phyloP scores from a whole-genome alignment of 169 alveolate species.

The Pseudocohnilembus persalinus region DNA sequence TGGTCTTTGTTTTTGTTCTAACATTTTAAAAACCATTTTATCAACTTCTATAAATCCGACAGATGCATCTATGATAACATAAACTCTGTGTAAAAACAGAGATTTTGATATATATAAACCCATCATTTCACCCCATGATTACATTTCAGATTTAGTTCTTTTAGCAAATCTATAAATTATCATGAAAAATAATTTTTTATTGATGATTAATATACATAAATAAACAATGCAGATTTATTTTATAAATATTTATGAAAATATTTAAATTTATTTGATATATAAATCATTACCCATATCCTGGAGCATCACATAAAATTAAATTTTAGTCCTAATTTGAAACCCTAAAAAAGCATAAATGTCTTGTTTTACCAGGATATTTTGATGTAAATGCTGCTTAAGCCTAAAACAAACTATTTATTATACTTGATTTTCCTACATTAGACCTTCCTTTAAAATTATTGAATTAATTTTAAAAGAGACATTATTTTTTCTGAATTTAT shows the following conservation, averaged over 20 bases:
- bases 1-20: background rate
- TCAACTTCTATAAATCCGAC: background rate
- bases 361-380: background rate
- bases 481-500: too few species aligned
- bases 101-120: background rate
- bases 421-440: background rate
- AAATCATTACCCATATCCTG: background rate
- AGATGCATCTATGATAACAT: background rate
- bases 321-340: background rate
- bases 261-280: too few species aligned
- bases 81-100: background rate
- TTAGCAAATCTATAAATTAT: background rate
- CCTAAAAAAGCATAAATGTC: background rate
- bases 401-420: background rate
- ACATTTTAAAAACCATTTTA: background rate
- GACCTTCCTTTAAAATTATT: background rate
- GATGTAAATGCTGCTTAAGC: background rate
- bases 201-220: too few species aligned
- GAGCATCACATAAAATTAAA: background rate
- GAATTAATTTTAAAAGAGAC: too few species aligned
- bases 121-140: background rate
- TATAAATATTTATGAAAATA: too few species aligned
- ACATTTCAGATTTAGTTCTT: background rate
- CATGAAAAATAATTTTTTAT: too few species aligned
- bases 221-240: too few species aligned